Evolutionary conservation across 768 basidiomycete genomes (phyloP), one percentile per base, ranked within the genome.

Genomic region (Austroboletus festivus): DNA sequence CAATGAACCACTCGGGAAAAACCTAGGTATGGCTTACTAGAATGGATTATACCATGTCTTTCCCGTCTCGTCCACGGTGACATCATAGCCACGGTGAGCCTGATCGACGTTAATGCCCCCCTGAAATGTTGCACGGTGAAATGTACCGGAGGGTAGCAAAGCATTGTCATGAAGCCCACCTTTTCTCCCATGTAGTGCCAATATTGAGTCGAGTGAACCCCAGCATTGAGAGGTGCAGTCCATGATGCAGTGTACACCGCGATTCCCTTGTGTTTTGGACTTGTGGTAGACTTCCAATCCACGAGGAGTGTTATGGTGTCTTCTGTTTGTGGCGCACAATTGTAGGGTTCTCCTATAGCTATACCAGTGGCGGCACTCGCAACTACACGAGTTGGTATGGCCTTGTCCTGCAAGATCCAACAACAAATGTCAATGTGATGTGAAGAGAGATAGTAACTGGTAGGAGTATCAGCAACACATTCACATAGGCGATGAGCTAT

Each of bases 131-230:
- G 7, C 9, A 31, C 12, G 24, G 22, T 44, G n/a, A 7, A n/a
- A 31, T 35, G 20, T 23, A 47, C 18, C 24, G 2, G 57, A 23
- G 20, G 15, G 41, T 15, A 31, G 26, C 10, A 18, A 15, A 21
- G 4, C n/a, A 41, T 44, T 42, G 20, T 44, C 10, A 19, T 18
- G 7, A 11, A 18, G 48, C 67, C 8, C 45, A 83, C 90, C 76
- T 90, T 94, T 72, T 90, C 86, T 42, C 80, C 93, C 87, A 94
- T 90, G 70, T 93, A 94, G 69, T 94, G 92, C 88, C 89, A 94
- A 61, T 90, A 85, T 61, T 96, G 93, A 34, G 85, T 86, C 8
- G 87, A 85, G 66, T 94, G 92, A 9, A 95, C 78, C n/a, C 92
- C 93, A 19, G 88, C 77, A 63, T 89, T 88, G 50, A 92, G 71